These are phyloP conservation scores for Diaporthe nobilis DNA, from an alignment of 2,329 filamentous ascomycete species.

Conservation along the genomic window DNA sequence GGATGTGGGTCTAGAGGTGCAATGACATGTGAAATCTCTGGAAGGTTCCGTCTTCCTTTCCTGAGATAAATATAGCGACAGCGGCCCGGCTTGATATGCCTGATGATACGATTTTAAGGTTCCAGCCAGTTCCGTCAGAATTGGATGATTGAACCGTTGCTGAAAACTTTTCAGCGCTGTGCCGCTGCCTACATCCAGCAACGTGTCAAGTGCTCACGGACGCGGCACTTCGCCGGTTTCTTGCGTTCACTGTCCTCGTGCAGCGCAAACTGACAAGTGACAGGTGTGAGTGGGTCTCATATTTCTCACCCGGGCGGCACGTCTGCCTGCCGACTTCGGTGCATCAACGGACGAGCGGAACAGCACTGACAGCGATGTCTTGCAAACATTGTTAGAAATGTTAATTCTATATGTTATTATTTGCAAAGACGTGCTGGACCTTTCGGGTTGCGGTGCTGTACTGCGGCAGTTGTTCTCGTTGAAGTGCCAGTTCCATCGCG, in stretches of 20 bases:
- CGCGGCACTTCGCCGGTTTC: constrained; percentile 10
- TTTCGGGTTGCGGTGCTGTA: not conserved
- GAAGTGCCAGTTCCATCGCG: not conserved
- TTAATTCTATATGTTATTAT: not conserved
- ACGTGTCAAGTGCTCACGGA: constrained; percentile 28
- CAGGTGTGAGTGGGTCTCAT: constrained; percentile 28
- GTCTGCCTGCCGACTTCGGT: constrained; percentile 27
- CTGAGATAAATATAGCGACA: constrained; percentile 20
- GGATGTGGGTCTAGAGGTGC: constrained; percentile 24
- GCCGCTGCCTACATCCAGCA: constrained; percentile 14
- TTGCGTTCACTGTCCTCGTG: constrained; percentile 12
- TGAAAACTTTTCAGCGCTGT: not conserved
- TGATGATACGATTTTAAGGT: not conserved
- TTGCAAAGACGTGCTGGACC: not conserved
- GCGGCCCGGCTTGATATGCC: not conserved
- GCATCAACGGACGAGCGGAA: constrained; percentile 24
- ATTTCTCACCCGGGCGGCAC: constrained; percentile 5
- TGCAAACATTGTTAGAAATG: not conserved
- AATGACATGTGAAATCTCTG: constrained; percentile 29
- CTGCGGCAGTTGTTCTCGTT: not conserved
- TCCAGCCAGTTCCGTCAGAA: not conserved
- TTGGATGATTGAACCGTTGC: not conserved
- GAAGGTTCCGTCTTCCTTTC: constrained; percentile 26
- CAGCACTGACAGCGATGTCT: not conserved
- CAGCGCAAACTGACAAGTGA: constrained; percentile 29